Percentiles rank a stretch among this genome's conserved stretches.
Conservation (phyloP, 768 basidiomycete genomes). For the Trametes sanguinea region DNA sequence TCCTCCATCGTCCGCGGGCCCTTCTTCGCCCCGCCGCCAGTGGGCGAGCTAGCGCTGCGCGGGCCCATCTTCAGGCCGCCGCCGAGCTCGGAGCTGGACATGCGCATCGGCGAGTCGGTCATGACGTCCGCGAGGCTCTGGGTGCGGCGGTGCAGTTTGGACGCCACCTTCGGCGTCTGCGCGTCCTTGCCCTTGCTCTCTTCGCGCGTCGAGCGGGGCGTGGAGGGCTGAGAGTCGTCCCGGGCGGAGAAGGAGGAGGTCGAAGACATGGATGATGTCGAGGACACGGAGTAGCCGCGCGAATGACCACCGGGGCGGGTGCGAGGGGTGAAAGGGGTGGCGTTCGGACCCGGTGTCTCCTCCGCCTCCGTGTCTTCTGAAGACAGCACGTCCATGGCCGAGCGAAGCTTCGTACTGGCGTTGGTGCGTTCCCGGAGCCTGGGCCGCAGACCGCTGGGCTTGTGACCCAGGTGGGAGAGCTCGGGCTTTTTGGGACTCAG, state of each 20-base stretch:
- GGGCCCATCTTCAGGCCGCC: conserved; percentile 1
- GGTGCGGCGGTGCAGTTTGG: conserved; percentile 25
- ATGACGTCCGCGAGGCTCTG: conserved; percentile 27
- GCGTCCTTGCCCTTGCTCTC: background rate
- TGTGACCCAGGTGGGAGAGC: conserved; percentile 35
- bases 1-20: conserved; percentile 62
- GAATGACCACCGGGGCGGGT: conserved; percentile 6
- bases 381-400: conserved; percentile 5
- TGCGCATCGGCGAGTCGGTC: conserved; percentile 4
- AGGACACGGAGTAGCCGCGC: conserved; percentile 16
- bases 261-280: conserved; percentile 14
- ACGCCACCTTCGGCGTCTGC: conserved; percentile 14
- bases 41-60: conserved; percentile 24
- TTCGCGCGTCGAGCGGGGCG: background rate
- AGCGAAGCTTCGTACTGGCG: conserved; percentile 10
- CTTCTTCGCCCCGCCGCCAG: conserved; percentile 27
- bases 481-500: conserved; percentile 65
- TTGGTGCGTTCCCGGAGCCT: conserved; percentile 15
- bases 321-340: background rate
- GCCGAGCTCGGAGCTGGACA: background rate
- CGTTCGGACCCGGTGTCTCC: background rate
- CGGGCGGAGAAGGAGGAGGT: background rate
- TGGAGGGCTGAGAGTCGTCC: background rate
- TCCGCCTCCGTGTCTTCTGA: conserved; percentile 21
- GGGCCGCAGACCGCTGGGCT: conserved; percentile 27